phyloP scores from a whole-genome alignment of 23 red algal genomes.

The Porphyridium purpureum region DNA sequence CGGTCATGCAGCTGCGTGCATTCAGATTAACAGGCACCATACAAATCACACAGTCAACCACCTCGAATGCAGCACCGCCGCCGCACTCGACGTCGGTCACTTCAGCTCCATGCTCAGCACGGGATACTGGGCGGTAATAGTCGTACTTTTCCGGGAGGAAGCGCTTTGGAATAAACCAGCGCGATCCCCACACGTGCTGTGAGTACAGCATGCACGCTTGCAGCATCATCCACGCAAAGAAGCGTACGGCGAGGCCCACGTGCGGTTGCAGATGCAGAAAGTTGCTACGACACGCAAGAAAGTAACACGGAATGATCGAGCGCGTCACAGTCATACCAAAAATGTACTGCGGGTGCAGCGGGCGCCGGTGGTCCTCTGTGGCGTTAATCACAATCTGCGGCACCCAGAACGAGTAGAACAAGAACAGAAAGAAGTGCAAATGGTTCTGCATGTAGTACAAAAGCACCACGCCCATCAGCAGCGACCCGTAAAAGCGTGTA shows the following conservation, averaged over 20 bases:
- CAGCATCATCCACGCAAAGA: slow-evolving; percentile 39
- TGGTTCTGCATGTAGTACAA: slow-evolving; percentile 75
- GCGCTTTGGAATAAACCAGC: slow-evolving; percentile 77
- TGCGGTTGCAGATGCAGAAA: slow-evolving; percentile 71
- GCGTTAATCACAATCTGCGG: slow-evolving; percentile 67
- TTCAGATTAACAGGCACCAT: slow-evolving; percentile 40
- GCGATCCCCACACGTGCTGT: slow-evolving; percentile 56
- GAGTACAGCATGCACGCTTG: slow-evolving; percentile 41
- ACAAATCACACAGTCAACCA: slow-evolving; percentile 37
- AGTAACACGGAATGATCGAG: slow-evolving; percentile 51
- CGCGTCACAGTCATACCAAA: slow-evolving; percentile 35
- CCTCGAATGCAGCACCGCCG: background rate
- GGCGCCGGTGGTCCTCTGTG: slow-evolving; percentile 38
- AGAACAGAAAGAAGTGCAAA: slow-evolving; percentile 47
- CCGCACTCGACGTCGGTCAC: slow-evolving; percentile 25
- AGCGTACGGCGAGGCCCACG: slow-evolving; percentile 13
- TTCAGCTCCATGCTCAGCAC: slow-evolving; percentile 17
- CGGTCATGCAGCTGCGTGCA: slow-evolving; percentile 39
- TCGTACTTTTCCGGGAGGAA: slow-evolving; percentile 83
- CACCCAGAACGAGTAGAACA: slow-evolving; percentile 66
- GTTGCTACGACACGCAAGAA: slow-evolving; percentile 55
- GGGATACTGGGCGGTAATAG: slow-evolving; percentile 41
- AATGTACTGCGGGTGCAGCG: slow-evolving; percentile 45
- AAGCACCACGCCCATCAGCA: slow-evolving; percentile 61
- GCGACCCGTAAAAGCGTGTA: slow-evolving; percentile 66